phyloP scores from a whole-genome alignment of 2,329 filamentous ascomycete genomes.

The Coniochaeta hoffmannii region DNA sequence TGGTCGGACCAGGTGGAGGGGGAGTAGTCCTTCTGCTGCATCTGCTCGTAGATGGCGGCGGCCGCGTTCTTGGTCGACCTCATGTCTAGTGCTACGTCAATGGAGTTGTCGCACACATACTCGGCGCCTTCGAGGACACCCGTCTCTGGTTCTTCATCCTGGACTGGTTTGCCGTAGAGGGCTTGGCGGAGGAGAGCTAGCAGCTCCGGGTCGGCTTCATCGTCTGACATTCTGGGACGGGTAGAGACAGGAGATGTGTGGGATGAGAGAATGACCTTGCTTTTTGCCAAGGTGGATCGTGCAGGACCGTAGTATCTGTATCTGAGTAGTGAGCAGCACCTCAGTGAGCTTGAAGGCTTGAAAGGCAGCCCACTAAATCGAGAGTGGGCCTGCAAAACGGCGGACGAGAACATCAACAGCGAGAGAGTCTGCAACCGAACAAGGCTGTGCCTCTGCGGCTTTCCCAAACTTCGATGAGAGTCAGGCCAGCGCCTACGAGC shows the following conservation, averaged over 20 bases:
- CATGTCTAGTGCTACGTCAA: slow-evolving; percentile 87
- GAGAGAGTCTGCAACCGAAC: too few species aligned
- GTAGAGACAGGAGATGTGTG: not conserved
- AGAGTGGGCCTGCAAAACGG: not conserved
- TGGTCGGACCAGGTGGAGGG: slow-evolving; percentile 82
- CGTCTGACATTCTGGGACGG: slow-evolving; percentile 67
- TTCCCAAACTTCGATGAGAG: too few species aligned
- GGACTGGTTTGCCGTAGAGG: slow-evolving; percentile 50
- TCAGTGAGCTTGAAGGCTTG: not conserved
- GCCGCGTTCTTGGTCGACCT: slow-evolving; percentile 76
- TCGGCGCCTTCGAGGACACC: slow-evolving; percentile 77
- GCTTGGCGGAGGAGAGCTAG: slow-evolving; percentile 79
- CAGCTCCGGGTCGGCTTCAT: slow-evolving; percentile 83
- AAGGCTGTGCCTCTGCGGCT: too few species aligned
- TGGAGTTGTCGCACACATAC: slow-evolving; percentile 83
- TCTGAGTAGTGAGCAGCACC: not conserved
- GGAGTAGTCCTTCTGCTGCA: slow-evolving; percentile 78
- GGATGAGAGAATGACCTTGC: not conserved
- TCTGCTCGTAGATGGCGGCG: slow-evolving; percentile 67
- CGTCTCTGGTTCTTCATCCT: slow-evolving; percentile 61
- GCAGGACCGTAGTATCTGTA: not conserved
- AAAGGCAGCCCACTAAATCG: not conserved
- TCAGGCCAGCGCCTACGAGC: too few species aligned
- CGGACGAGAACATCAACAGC: not conserved
- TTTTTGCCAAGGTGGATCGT: not conserved